phyloP scores from a whole-genome alignment of 164 flowering plant species.

The Stephania yunnanensis region DNA sequence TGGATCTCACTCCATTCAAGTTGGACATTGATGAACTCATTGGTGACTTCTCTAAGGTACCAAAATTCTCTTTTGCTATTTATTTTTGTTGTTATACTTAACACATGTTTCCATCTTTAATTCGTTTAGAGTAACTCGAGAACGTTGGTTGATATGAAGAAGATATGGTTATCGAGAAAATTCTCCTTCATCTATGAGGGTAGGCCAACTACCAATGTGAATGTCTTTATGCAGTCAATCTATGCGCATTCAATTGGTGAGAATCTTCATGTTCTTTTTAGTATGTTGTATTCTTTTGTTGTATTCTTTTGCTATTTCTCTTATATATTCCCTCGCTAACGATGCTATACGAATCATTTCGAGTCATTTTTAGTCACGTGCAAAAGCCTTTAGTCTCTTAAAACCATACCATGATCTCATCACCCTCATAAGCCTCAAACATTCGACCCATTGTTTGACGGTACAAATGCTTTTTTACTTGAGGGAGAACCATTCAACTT shows the following conservation, averaged over 20 bases:
- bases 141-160: constrained; percentile 71
- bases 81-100: not conserved
- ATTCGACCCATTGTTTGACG: no score
- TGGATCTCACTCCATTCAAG: constrained; percentile 65
- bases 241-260: constrained; percentile 68
- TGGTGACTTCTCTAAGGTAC: constrained; percentile 55
- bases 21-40: constrained; percentile 80
- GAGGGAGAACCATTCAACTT: no score
- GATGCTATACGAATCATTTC: no score
- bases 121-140: constrained; percentile 38
- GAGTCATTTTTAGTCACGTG: no score
- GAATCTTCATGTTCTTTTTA: not conserved
- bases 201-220: constrained; percentile 47
- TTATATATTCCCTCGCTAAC: no score
- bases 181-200: constrained; percentile 79
- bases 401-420: no score
- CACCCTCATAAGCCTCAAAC: no score
- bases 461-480: no score
- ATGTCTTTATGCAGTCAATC: constrained; percentile 75
- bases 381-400: no score
- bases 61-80: not conserved
- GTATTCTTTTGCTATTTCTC: no score
- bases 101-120: not conserved
- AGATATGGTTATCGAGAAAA: constrained; percentile 61
- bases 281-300: no score